Evolutionary conservation across 306 rosid species (phyloP).

Genomic region (Cicer pinnatifidum): DNA sequence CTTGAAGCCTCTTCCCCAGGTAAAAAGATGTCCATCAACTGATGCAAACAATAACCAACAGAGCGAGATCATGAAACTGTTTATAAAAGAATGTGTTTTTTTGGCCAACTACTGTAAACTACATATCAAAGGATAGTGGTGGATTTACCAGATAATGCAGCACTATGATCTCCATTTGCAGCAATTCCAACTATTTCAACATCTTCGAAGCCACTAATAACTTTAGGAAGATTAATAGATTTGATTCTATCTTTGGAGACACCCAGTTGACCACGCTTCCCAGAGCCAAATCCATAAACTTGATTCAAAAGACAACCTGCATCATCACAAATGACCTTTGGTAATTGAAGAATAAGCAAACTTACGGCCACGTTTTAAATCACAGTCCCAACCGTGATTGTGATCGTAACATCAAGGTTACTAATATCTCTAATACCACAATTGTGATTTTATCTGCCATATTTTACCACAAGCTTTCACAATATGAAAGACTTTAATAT

Average conservation of each 20-base stretch:
- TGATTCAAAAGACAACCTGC: constrained; percentile 56
- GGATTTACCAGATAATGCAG: constrained; percentile 71
- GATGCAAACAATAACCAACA: not conserved
- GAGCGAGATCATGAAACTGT: not conserved
- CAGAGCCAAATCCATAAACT: constrained; percentile 85
- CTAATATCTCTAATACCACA: not conserved
- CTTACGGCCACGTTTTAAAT: not conserved
- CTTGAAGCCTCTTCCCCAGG: constrained; percentile 91
- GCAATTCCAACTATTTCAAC: constrained; percentile 52
- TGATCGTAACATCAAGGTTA: not conserved
- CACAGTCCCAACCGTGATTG: not conserved
- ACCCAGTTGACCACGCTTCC: constrained; percentile 93
- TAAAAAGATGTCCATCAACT: constrained; percentile 77
- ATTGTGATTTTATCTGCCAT: not conserved
- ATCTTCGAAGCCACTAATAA: constrained; percentile 58
- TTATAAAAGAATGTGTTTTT: not conserved
- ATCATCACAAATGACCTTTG: constrained; percentile 36
- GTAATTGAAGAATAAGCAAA: constrained; percentile 3
- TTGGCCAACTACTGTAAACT: not conserved
- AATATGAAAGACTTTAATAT: not conserved
- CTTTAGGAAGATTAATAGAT: constrained; percentile 59
- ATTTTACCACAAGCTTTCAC: not conserved
- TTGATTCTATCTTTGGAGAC: constrained; percentile 59
- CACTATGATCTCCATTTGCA: constrained; percentile 96
- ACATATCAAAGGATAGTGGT: constrained; percentile 27